Evolutionary conservation across 129 eudicot genomes (phyloP).

Genomic region (Apium graveolens): DNA sequence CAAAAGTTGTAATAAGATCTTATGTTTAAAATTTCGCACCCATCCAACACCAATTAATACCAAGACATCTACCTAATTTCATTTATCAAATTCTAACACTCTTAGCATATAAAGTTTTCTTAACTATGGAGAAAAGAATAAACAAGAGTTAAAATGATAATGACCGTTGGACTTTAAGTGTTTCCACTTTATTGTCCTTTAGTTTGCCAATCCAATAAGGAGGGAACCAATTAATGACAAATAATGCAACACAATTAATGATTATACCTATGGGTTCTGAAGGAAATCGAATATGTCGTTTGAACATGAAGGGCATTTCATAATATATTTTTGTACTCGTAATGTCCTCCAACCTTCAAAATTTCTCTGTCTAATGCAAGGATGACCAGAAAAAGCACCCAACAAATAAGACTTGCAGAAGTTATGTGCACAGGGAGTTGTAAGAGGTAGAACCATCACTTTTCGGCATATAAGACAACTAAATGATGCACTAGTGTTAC

Average conservation of each 20-base stretch:
- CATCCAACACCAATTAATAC: not conserved
- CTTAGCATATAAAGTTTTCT: not conserved
- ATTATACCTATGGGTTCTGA: constrained; percentile 79
- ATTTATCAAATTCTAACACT: not conserved
- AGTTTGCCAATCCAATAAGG: not conserved
- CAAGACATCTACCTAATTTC: not conserved
- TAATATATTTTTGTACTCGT: constrained; percentile 64
- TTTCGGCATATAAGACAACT: constrained; percentile 67
- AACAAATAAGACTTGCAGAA: constrained; percentile 82
- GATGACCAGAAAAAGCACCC: constrained; percentile 63
- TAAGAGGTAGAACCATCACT: constrained; percentile 71
- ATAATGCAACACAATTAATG: not conserved
- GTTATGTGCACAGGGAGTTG: constrained; percentile 93
- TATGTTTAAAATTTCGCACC: not conserved
- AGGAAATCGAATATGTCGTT: constrained; percentile 79
- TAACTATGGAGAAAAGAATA: not conserved
- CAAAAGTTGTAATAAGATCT: not conserved
- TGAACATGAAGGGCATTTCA: constrained; percentile 82
- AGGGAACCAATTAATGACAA: not conserved
- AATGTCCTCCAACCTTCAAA: constrained; percentile 60
- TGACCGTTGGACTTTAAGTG: not conserved
- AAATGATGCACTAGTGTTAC: constrained; percentile 42
- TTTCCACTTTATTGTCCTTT: not conserved
- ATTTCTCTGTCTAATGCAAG: constrained; percentile 51
- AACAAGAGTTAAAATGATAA: not conserved